Evolutionary conservation across 2,329 filamentous ascomycete species (phyloP).

Genomic region (Emericellopsis atlantica): DNA sequence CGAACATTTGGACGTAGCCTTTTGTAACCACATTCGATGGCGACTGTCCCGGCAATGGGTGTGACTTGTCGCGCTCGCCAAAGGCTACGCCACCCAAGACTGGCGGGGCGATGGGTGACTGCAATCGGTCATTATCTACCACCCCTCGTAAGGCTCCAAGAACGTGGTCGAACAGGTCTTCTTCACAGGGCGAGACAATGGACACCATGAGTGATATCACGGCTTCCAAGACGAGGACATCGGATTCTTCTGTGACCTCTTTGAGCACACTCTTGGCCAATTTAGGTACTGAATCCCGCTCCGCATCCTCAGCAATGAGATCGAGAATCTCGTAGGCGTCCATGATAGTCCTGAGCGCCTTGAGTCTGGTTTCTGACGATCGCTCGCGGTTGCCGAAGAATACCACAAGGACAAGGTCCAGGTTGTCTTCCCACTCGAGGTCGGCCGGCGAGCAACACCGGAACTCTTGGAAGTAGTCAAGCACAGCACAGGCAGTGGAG

Average conservation of each 20-base stretch:
- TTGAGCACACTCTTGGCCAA: constrained; percentile 50
- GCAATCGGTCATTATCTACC: constrained; percentile 33
- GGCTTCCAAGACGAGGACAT: constrained; percentile 51
- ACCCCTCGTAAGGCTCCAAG: constrained; percentile 38
- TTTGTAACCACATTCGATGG: constrained; percentile 59
- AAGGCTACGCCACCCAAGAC: constrained; percentile 3
- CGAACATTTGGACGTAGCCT: constrained; percentile 65
- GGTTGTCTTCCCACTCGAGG: constrained; percentile 52
- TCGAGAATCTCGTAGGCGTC: constrained; percentile 47
- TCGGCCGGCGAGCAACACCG: constrained; percentile 62
- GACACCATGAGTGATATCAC: constrained; percentile 52
- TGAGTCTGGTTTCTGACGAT: constrained; percentile 48
- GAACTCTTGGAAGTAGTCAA: constrained; percentile 57
- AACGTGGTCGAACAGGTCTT: constrained; percentile 46
- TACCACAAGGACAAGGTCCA: constrained; percentile 44
- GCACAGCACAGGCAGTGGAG: constrained; percentile 47
- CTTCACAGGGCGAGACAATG: constrained; percentile 47
- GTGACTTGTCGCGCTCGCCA: background rate
- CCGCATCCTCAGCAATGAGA: constrained; percentile 44
- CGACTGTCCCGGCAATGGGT: constrained; percentile 26
- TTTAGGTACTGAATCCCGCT: constrained; percentile 41
- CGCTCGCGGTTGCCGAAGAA: constrained; percentile 52
- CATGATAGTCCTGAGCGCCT: constrained; percentile 47
- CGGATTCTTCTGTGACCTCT: constrained; percentile 48
- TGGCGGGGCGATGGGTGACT: constrained; percentile 24